Evolutionary conservation across 2,329 filamentous ascomycete species (phyloP).

Genomic region (Septoria linicola): DNA sequence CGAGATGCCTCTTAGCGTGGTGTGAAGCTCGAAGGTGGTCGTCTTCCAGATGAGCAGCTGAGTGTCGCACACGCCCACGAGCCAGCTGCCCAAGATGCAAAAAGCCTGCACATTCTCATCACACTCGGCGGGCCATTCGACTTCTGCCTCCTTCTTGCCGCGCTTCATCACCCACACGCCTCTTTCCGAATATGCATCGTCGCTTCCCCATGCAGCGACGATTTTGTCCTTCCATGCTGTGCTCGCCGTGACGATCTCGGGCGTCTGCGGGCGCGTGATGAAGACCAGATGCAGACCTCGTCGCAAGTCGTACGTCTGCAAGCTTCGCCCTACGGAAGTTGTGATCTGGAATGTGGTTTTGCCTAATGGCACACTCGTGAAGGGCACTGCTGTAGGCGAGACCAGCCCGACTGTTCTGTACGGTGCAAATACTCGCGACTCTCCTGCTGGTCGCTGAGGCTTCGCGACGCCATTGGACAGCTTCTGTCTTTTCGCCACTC

Average conservation of each 20-base stretch:
- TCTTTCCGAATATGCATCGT: constrained; percentile 51
- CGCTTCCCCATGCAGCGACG: constrained; percentile 83
- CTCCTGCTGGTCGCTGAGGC: constrained; percentile 27
- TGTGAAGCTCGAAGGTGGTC: constrained; percentile 81
- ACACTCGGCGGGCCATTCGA: constrained; percentile 66
- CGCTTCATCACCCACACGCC: constrained; percentile 91
- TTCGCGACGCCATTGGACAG: constrained; percentile 39
- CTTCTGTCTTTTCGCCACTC: constrained; percentile 69
- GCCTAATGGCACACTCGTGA: constrained; percentile 82
- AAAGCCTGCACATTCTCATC: constrained; percentile 73
- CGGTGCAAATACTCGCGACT: constrained; percentile 85
- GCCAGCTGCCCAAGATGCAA: constrained; percentile 85
- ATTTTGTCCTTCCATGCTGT: constrained; percentile 82
- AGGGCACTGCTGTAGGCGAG: constrained; percentile 85
- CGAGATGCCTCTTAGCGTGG: constrained; percentile 66
- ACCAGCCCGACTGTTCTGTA: constrained; percentile 94
- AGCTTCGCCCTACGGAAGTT: constrained; percentile 82
- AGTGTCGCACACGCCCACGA: constrained; percentile 73
- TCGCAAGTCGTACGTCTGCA: constrained; percentile 95
- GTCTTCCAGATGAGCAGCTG: constrained; percentile 89
- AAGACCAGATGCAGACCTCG: constrained; percentile 90
- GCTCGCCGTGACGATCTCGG: constrained; percentile 79
- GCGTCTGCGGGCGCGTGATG: constrained; percentile 86
- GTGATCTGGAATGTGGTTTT: constrained; percentile 97
- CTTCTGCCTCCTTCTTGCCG: constrained; percentile 76